A percentile compares a stretch with the other conserved stretches of the same genome.
Conservation (phyloP, 306 rosid species). For the Citrullus mucosospermus region DNA sequence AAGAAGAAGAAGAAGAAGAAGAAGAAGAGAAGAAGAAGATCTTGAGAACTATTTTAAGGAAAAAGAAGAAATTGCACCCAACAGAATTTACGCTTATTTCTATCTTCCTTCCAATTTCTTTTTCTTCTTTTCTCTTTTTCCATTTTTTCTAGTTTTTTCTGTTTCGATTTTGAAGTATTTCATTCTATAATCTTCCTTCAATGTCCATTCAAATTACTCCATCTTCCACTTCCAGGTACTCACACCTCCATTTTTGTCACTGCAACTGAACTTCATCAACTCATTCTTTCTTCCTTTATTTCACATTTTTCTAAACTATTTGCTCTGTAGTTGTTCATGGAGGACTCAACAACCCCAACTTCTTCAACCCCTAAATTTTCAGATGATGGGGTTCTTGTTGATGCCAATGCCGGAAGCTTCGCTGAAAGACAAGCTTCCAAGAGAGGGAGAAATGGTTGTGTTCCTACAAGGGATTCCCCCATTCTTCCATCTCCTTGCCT, state of each 20-base stretch:
- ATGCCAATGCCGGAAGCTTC: slow-evolving; percentile 18
- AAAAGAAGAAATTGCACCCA: not conserved
- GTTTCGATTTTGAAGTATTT: not conserved
- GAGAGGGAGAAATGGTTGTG: slow-evolving; percentile 6
- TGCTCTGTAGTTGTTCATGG: not conserved
- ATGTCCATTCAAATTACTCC: not conserved
- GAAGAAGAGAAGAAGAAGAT: slow-evolving; percentile 1
- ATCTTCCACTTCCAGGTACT: not conserved
- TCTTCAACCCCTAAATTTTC: not conserved
- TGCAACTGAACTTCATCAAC: not conserved
- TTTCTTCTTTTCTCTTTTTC: not conserved
- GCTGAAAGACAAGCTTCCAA: slow-evolving; percentile 52
- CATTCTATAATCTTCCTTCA: not conserved
- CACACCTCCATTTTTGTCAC: not conserved
- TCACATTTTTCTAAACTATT: too few species aligned
- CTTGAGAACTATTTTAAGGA: not conserved
- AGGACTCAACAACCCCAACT: not conserved
- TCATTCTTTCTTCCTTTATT: too few species aligned
- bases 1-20: not conserved
- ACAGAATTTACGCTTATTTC: slow-evolving; percentile 4
- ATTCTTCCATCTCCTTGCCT: slow-evolving; percentile 33
- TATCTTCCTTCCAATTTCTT: not conserved
- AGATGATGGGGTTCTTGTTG: not conserved
- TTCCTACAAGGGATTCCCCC: slow-evolving; percentile 6
- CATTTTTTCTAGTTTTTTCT: not conserved